A percentile compares a stretch with the other conserved stretches of the same genome.
Conservation (phyloP, 257 asterid species). For the Oldenlandia corymbosa region DNA sequence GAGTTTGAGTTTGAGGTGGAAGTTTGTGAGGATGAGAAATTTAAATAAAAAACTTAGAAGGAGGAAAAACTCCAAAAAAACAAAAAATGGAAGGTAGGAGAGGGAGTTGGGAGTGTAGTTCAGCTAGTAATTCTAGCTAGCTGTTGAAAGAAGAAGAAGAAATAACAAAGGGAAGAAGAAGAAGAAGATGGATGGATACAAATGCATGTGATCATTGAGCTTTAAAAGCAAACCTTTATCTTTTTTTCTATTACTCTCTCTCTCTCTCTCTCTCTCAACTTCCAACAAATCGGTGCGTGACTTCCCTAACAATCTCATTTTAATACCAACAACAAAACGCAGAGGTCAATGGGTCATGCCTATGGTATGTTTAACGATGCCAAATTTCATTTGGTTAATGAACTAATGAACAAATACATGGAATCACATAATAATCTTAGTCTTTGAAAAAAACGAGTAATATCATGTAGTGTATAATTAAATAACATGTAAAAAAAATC, state of each 20-base stretch:
- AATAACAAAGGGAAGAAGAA: constrained; percentile 12
- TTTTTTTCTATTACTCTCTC: neutral
- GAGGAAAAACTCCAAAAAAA: no score
- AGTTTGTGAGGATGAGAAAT: neutral
- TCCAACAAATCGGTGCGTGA: constrained; percentile 40
- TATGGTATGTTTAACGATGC: constrained; percentile 5
- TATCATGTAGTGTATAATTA: no score
- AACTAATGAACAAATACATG: no score
- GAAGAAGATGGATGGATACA: neutral
- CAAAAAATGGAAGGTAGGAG: no score
- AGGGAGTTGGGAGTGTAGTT: no score
- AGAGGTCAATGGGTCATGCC: neutral
- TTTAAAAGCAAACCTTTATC: constrained; percentile 23
- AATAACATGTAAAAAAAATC: no score
- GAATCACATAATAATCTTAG: no score
- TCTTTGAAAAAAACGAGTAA: no score
- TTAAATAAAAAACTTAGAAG: constrained; percentile 7
- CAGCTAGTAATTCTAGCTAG: no score
- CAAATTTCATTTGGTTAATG: neutral
- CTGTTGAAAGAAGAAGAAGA: constrained; percentile 1
- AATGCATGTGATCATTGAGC: constrained; percentile 24
- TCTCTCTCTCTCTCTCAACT: constrained; percentile 34
- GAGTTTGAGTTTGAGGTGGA: neutral
- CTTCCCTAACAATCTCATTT: constrained; percentile 12
- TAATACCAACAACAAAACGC: neutral